phyloP scores from a whole-genome alignment of 768 basidiomycete genomes.

The Trametes coccinea region DNA sequence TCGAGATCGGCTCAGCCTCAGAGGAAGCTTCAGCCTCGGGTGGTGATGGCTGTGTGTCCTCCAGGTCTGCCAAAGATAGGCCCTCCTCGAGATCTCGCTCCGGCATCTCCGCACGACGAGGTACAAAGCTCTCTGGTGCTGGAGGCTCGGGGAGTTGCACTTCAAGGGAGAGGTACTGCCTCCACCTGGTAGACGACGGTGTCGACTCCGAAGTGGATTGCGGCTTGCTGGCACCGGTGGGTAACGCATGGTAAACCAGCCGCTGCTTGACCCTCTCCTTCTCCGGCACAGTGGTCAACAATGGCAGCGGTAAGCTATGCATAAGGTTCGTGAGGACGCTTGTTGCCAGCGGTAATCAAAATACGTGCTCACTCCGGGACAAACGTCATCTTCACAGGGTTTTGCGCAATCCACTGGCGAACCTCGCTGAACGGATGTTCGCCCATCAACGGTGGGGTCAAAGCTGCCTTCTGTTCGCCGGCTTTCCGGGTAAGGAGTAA shows the following conservation, averaged over 20 bases:
- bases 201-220: not conserved
- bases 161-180: constrained; percentile 25
- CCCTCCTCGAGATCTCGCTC: constrained; percentile 8
- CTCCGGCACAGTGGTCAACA: constrained; percentile 34
- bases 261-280: constrained; percentile 45
- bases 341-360: constrained; percentile 1
- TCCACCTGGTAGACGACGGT: not conserved
- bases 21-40: not conserved
- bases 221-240: not conserved
- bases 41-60: constrained; percentile 1
- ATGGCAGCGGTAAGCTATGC: constrained; percentile 41
- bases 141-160: constrained; percentile 16
- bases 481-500: constrained; percentile 47
- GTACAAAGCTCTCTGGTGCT: not conserved
- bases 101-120: not conserved
- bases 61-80: constrained; percentile 1
- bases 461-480: constrained; percentile 36
- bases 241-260: constrained; percentile 46
- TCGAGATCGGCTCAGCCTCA: not conserved
- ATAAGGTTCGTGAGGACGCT: not conserved
- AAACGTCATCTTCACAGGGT: constrained; percentile 41
- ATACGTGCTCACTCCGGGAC: constrained; percentile 47
- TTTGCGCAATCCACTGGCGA: constrained; percentile 45
- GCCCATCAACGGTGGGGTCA: constrained; percentile 52
- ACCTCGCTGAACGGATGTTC: constrained; percentile 42